Percentiles rank a stretch among this genome's conserved stretches.
These are phyloP conservation scores for Panicum hallii DNA, from an alignment of 202 grass and related monocot species.

Conservation along the genomic window DNA sequence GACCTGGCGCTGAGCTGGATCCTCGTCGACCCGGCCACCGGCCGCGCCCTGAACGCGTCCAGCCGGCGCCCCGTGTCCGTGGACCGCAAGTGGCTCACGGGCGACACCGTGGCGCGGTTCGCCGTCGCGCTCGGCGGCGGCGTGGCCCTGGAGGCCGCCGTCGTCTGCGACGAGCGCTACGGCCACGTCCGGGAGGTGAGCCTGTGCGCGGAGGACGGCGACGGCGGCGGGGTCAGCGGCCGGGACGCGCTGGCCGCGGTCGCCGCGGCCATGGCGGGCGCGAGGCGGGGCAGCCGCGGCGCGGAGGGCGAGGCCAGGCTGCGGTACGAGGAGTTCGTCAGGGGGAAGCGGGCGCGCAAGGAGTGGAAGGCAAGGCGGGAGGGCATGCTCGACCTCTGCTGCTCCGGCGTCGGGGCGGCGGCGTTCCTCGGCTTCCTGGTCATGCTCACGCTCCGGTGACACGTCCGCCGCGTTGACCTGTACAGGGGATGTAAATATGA, in stretches of 20 bases:
- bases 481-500: conserved; percentile 9
- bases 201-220: conserved; percentile 60
- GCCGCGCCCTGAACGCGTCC: conserved; percentile 59
- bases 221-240: conserved; percentile 56
- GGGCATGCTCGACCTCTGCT: conserved; percentile 62
- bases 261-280: conserved; percentile 45
- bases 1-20: conserved; percentile 79
- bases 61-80: conserved; percentile 66
- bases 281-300: conserved; percentile 15
- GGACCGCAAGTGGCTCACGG: conserved; percentile 67
- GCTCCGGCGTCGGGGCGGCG: conserved; percentile 49
- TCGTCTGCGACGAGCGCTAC: conserved; percentile 57
- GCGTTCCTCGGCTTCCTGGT: conserved; percentile 49
- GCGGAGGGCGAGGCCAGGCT: conserved; percentile 13
- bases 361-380: conserved; percentile 56
- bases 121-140: conserved; percentile 45
- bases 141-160: conserved; percentile 42
- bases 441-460: conserved; percentile 44
- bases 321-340: conserved; percentile 62
- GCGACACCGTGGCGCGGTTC: conserved; percentile 64
- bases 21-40: conserved; percentile 54
- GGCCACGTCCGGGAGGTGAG: conserved; percentile 66
- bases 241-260: conserved; percentile 54
- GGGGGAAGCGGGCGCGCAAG: conserved; percentile 50
- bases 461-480: background rate